Evolutionary conservation across 257 asterid genomes (phyloP).

Genomic region (Mitragyna speciosa): DNA sequence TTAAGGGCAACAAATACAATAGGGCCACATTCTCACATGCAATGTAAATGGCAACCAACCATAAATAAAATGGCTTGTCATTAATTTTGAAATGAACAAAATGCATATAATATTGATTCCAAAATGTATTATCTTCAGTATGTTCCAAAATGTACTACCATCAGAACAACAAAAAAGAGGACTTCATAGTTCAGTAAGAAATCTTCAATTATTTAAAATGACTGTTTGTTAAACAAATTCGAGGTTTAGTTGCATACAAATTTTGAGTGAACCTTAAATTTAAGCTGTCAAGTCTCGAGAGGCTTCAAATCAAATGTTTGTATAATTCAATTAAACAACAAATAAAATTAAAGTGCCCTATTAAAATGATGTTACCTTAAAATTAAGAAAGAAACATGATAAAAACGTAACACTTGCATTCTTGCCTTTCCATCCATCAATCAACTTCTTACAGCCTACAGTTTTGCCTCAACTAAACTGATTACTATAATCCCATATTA

Average conservation of each 20-base stretch:
- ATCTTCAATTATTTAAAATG: background rate
- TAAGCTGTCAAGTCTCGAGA: background rate
- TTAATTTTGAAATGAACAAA: too few relatives aligned
- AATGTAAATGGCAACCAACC: too few relatives aligned
- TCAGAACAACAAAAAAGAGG: too few relatives aligned
- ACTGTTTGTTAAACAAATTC: background rate
- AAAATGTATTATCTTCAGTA: background rate
- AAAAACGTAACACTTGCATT: slow-evolving; percentile 2
- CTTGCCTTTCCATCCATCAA: slow-evolving; percentile 6
- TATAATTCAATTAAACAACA: too few relatives aligned
- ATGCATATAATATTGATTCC: too few relatives aligned
- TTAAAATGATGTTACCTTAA: background rate
- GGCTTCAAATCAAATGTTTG: background rate
- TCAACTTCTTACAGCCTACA: background rate
- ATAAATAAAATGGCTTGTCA: too few relatives aligned
- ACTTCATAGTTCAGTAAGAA: background rate
- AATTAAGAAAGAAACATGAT: background rate
- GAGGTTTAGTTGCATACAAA: background rate
- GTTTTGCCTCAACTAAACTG: slow-evolving; percentile 4
- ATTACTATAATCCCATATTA: slow-evolving; percentile 15
- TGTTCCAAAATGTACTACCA: background rate
- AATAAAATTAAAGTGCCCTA: too few relatives aligned
- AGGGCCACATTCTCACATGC: too few relatives aligned
- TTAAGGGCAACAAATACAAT: too few relatives aligned
- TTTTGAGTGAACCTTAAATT: background rate